Evolutionary conservation across 441 rosid genomes (phyloP), one percentile per base, ranked within the genome.

Genomic region (Heliophila coronopifolia): DNA sequence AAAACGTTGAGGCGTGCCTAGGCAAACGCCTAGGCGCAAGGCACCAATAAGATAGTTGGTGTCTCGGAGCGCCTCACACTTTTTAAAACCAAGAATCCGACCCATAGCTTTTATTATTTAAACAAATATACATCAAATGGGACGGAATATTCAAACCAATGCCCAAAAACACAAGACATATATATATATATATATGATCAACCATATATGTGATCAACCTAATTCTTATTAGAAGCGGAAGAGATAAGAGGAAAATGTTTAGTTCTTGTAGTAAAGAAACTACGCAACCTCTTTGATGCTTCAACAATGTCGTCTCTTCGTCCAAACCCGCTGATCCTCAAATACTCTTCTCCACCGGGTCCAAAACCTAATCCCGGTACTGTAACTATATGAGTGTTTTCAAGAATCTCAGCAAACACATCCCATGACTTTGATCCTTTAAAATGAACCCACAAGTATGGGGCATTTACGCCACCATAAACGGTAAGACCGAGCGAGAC

Each of bases 311-410:
- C 33, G n/a, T 67, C 64, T 56, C 72, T 67, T 3, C 57, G 68
- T 37, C 79, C 86, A 37, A 81, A 78, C 11, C 86, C 84, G 58
- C 86, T 71, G 4, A 81, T 58, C 67, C 86, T 73, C 13, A 81
- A 13, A 43, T 66, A 78, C 54, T 67, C 93, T 56, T 77, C 82
- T 15, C 88, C 93, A 9, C 63, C 78, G 0, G 82, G 93, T 24
- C 86, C 88, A 32, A 84, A 81, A 18, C 84, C 82, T 12, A 72
- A 73, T 20, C 88, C 88, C 14, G 86, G 88, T 30, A 75, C 78
- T 6, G 84, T 80, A 45, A 66, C 69, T 34, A 80, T 72, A 54
- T 78, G 78, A 35, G 80, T 68, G 45, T 76, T 77, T 44, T 76
- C 87, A 4, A 83, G 76, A 46, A 83, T 77, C 46, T 78, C 77